Conservation (phyloP, 805 yeast species). For the Yarrowia deformans region DNA sequence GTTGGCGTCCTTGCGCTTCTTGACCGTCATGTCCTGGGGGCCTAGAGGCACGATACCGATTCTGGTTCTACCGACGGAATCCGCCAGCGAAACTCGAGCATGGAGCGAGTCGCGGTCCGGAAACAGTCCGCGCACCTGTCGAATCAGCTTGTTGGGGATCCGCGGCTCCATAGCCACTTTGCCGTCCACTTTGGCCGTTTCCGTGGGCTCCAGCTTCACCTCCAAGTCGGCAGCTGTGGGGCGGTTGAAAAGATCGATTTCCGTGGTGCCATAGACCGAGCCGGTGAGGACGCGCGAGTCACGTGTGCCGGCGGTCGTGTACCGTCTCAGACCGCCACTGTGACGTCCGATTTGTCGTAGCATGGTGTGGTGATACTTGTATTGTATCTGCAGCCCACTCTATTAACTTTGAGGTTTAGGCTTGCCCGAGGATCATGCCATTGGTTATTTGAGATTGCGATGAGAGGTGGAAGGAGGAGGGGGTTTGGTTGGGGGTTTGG, state of each 20-base stretch:
- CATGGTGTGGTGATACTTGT: too few species aligned
- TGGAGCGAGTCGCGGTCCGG: slow-evolving; percentile 46
- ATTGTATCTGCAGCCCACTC: not conserved
- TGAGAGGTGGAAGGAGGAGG: not conserved
- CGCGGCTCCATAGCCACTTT: slow-evolving; percentile 32
- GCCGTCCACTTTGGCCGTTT: slow-evolving; percentile 21
- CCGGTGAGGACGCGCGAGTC: slow-evolving; percentile 12
- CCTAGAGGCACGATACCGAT: slow-evolving; percentile 48
- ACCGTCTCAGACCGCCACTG: slow-evolving; percentile 39
- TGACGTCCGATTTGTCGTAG: slow-evolving; percentile 1
- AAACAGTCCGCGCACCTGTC: slow-evolving; percentile 41
- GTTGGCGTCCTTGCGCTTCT: slow-evolving; percentile 40
- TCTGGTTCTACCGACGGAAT: slow-evolving; percentile 43
- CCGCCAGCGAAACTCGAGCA: slow-evolving; percentile 45
- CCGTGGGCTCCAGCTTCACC: slow-evolving; percentile 13
- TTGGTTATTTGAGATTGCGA: not conserved
- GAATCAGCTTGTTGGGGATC: slow-evolving; percentile 10
- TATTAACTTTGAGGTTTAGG: not conserved
- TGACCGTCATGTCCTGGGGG: slow-evolving; percentile 44
- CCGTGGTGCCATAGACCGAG: slow-evolving; percentile 16
- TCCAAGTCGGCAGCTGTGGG: not conserved
- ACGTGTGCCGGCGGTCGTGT: slow-evolving; percentile 41
- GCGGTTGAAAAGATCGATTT: slow-evolving; percentile 31
- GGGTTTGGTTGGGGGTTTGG: not conserved
- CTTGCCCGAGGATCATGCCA: not conserved